A percentile compares a stretch with the other conserved stretches of the same genome.
phyloP scores from a whole-genome alignment of 2,329 filamentous ascomycete genomes.

The Phialophora macrospora region DNA sequence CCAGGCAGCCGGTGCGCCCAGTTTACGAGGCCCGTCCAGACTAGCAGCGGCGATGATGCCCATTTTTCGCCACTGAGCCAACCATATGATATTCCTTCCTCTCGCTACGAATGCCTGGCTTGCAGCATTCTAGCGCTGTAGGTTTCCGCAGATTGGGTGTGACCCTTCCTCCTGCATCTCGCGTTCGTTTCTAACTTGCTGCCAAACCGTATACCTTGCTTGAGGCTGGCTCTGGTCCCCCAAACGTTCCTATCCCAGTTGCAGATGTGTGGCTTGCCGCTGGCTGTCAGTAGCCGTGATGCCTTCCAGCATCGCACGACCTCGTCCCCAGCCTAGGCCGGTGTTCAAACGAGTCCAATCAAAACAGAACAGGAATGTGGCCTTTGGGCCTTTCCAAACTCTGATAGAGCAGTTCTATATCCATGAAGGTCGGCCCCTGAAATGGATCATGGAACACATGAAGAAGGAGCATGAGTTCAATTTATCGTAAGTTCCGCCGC shows the following conservation, averaged over 20 bases:
- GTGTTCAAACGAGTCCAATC: constrained; percentile 22
- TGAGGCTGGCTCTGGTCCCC: constrained; percentile 13
- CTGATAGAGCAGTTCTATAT: constrained; percentile 26
- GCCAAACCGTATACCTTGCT: constrained; percentile 8
- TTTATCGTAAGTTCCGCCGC: constrained; percentile 22
- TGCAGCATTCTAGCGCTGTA: constrained; percentile 16
- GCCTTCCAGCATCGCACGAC: constrained; percentile 14
- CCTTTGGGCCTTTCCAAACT: constrained; percentile 15
- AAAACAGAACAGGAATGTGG: constrained; percentile 13
- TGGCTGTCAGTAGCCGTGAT: constrained; percentile 5
- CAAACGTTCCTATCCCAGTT: constrained; percentile 12
- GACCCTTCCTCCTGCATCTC: constrained; percentile 12
- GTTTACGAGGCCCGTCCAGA: constrained; percentile 6
- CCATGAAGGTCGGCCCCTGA: constrained; percentile 15
- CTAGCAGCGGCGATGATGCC: constrained; percentile 15
- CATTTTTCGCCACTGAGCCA: constrained; percentile 15
- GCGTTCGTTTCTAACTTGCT: constrained; percentile 9
- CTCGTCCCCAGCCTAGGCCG: constrained; percentile 14
- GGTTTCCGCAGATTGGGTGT: constrained; percentile 17
- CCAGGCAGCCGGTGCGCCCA: constrained; percentile 6
- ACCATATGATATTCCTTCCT: constrained; percentile 7
- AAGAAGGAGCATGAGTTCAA: constrained; percentile 19
- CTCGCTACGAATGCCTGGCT: constrained; percentile 15
- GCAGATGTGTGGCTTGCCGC: constrained; percentile 17
- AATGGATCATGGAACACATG: constrained; percentile 26